Evolutionary conservation across 768 basidiomycete genomes (phyloP), one percentile per base, ranked within the genome.

Genomic region (Cyclocybe cylindracea): DNA sequence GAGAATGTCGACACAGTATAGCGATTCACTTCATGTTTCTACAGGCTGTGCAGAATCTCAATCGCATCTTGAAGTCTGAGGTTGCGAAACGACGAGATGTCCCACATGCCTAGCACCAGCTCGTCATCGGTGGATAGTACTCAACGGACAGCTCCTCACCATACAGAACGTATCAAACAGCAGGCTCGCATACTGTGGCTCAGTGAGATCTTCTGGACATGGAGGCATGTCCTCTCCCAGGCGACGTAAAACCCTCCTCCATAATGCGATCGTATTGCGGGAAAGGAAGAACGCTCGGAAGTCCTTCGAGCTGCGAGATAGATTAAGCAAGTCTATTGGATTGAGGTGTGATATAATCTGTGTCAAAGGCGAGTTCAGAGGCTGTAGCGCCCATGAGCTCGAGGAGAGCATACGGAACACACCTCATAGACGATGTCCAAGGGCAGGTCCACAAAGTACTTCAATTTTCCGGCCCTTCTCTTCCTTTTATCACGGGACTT

Each of bases 341-440:
- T 42, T 24, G 29, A 42, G 4, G 3, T 16, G 29, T 4, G 10
- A 11, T 16, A 42, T 24, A 14, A 18, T 42, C 40, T 42, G 29
- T 10, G 5, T 10, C 10, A 10, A 7, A 24, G 10, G 40, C 2
- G 40, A 10, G 10, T 7, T 10, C 16, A 42, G 29, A 24, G 24
- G 24, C 24, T 24, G 4, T 10, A 16, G 10, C 10, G 10, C 16
- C 10, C 10, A 16, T 24, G 16, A 42, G 29, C 14, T 2, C 11
- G 16, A 24, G 24, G 24, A 24, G 24, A 24, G 24, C 24, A 24
- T 24, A 24, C 2, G 24, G 24, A 3, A 24, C 24, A 24, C 24
- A 48, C 52, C 46, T 53, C 52, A 19, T 53, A 48, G 5, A 53
- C 48, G 10, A 53, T 43, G 33, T 53, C 52, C 33, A 53, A 29